Conservation (phyloP, 2,329 filamentous ascomycete genomes). For the Talaromyces marneffei region DNA sequence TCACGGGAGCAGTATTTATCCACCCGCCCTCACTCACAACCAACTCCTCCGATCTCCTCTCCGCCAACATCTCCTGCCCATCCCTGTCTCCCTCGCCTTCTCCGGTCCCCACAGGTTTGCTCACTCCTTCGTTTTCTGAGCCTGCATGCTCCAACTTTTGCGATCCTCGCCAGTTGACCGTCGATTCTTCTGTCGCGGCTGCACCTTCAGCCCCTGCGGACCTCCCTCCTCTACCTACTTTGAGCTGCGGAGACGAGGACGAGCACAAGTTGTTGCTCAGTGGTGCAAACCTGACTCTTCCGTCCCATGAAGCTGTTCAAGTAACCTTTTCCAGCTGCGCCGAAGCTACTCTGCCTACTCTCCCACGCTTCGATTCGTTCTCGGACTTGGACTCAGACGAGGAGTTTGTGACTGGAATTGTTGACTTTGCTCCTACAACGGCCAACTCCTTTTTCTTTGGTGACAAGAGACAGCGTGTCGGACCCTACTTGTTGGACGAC, state of each 20-base stretch:
- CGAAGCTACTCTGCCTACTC: constrained; percentile 50
- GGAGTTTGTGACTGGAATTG: constrained; percentile 70
- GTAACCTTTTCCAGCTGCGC: constrained; percentile 37
- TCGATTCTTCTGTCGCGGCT: constrained; percentile 46
- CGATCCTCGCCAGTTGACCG: constrained; percentile 83
- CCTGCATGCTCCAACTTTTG: constrained; percentile 75
- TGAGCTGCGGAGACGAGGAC: constrained; percentile 43
- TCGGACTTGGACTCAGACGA: constrained; percentile 89
- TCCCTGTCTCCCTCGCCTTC: constrained; percentile 84
- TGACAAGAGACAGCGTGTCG: constrained; percentile 66
- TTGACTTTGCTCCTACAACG: constrained; percentile 57
- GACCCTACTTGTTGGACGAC: constrained; percentile 66
- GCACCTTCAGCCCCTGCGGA: constrained; percentile 48
- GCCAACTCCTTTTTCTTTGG: constrained; percentile 55
- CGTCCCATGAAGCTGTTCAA: constrained; percentile 33
- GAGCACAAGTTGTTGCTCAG: constrained; percentile 33
- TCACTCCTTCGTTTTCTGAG: constrained; percentile 63
- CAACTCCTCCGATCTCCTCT: constrained; percentile 65
- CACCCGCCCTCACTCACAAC: constrained; percentile 60
- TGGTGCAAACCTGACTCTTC: constrained; percentile 32
- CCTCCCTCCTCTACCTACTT: constrained; percentile 53
- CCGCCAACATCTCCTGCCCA: constrained; percentile 63
- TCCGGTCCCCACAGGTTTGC: constrained; percentile 63
- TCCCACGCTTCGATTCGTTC: constrained; percentile 75
- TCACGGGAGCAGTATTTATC: constrained; percentile 52